phyloP scores from a whole-genome alignment of 768 basidiomycete species.

The Leucogyrophana mollusca region DNA sequence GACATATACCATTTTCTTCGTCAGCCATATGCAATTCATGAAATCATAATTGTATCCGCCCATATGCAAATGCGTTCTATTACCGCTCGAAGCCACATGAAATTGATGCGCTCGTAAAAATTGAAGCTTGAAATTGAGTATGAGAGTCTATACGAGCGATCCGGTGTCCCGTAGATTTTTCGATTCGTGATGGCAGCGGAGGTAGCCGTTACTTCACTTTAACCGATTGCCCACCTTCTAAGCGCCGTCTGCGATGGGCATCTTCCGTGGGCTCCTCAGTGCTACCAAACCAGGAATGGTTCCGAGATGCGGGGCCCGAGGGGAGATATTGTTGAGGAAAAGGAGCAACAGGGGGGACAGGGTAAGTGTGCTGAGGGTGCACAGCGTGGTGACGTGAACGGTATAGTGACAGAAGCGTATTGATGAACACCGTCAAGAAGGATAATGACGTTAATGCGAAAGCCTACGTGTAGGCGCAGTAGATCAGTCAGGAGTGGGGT shows the following conservation, averaged over 20 bases:
- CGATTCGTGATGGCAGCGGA: conserved; percentile 11
- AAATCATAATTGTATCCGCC: too few species aligned
- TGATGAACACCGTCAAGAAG: conserved; percentile 79
- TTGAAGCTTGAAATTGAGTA: conserved; percentile 20
- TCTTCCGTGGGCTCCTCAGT: conserved; percentile 33
- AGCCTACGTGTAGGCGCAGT: conserved; percentile 36
- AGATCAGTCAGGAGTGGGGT: conserved; percentile 7
- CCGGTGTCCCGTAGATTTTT: conserved; percentile 27
- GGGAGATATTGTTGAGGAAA: conserved; percentile 53
- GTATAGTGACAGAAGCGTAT: conserved; percentile 75
- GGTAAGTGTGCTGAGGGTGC: conserved; percentile 38
- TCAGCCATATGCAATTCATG: not conserved
- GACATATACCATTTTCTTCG: not conserved
- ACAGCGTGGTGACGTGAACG: conserved; percentile 60
- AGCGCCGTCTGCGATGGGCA: conserved; percentile 50
- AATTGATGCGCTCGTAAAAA: conserved; percentile 15
- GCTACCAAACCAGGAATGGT: conserved; percentile 36
- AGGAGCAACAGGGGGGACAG: conserved; percentile 35
- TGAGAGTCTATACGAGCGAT: conserved; percentile 19
- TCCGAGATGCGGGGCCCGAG: conserved; percentile 50
- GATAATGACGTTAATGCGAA: conserved; percentile 76
- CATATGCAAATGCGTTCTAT: not conserved
- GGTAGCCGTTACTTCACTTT: conserved; percentile 47
- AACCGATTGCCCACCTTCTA: conserved; percentile 53
- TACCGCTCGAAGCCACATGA: not conserved